Conservation (phyloP, 2,329 filamentous ascomycete genomes). For the Epichloe hybrida region DNA sequence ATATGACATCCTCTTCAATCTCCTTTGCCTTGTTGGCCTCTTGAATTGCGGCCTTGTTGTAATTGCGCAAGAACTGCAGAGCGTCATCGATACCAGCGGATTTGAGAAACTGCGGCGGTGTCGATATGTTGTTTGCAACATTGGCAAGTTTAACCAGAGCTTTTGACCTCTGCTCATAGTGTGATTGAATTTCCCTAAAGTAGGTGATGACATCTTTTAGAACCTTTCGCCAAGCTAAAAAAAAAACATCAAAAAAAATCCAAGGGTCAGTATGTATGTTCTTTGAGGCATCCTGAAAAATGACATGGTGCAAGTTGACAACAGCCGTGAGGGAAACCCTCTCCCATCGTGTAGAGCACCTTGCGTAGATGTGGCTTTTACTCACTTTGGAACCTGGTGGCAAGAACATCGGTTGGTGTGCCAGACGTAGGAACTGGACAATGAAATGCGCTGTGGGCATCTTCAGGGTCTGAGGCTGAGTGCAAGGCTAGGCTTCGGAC, state of each 20-base stretch:
- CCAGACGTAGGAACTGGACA: slow-evolving; percentile 81
- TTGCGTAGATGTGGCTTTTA: slow-evolving; percentile 1
- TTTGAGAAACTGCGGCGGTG: slow-evolving; percentile 62
- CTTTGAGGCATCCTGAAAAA: background rate
- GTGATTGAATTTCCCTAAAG: slow-evolving; percentile 80
- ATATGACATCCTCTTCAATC: slow-evolving; percentile 82
- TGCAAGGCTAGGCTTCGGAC: slow-evolving; percentile 68
- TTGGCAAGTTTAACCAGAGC: slow-evolving; percentile 71
- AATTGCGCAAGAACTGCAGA: slow-evolving; percentile 62
- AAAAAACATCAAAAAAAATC: background rate
- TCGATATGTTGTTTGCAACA: slow-evolving; percentile 64
- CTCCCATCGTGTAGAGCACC: background rate
- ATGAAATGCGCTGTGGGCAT: slow-evolving; percentile 72
- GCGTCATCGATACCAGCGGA: slow-evolving; percentile 83
- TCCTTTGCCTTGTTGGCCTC: slow-evolving; percentile 84
- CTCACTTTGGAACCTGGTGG: slow-evolving; percentile 78
- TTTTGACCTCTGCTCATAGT: slow-evolving; percentile 79
- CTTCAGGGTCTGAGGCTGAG: slow-evolving; percentile 51
- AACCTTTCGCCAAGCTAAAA: slow-evolving; percentile 78
- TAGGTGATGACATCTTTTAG: slow-evolving; percentile 90
- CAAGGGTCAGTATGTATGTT: background rate
- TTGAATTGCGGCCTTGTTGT: slow-evolving; percentile 65
- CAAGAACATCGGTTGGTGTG: slow-evolving; percentile 76
- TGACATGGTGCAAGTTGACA: background rate
- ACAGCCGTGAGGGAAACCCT: too few relatives aligned